Conservation (phyloP, 2,329 filamentous ascomycete species). For the Myriosclerotinia scirpicola region DNA sequence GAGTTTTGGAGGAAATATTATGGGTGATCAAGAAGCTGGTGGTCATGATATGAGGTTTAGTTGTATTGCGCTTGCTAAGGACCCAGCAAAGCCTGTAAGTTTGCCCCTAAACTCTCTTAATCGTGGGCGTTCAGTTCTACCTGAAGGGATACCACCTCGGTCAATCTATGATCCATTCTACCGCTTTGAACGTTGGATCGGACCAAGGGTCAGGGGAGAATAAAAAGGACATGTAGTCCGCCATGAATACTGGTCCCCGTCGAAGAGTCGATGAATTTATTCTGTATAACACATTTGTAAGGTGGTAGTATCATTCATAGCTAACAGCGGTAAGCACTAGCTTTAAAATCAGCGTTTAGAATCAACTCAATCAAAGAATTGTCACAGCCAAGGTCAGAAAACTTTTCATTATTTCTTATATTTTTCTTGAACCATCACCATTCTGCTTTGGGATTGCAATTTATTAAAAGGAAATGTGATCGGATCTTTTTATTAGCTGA, state of each 20-base stretch:
- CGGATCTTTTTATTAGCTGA: neutral
- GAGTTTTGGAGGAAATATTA: slow-evolving; percentile 50
- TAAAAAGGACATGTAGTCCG: too few relatives aligned
- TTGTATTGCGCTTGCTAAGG: slow-evolving; percentile 34
- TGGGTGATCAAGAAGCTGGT: slow-evolving; percentile 28
- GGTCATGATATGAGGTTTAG: slow-evolving; percentile 39
- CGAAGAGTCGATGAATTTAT: neutral
- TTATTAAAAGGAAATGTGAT: neutral
- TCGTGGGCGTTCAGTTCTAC: neutral
- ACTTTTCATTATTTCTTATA: too few relatives aligned
- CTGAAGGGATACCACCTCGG: neutral
- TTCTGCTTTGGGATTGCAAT: neutral
- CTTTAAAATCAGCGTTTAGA: neutral
- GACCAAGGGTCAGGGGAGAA: neutral
- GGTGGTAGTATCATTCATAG: neutral
- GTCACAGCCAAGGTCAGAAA: neutral
- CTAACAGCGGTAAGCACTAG: neutral
- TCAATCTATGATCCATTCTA: neutral
- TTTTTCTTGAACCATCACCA: neutral
- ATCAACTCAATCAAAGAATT: neutral
- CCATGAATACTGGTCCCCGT: neutral
- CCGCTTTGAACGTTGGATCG: neutral
- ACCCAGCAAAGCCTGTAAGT: neutral
- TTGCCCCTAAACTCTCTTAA: neutral
- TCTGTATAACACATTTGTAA: neutral